Evolutionary conservation across 495 filamentous ascomycete species (phyloP), one percentile per base, ranked within the genome.

Genomic region (Tetracladium setigerum): DNA sequence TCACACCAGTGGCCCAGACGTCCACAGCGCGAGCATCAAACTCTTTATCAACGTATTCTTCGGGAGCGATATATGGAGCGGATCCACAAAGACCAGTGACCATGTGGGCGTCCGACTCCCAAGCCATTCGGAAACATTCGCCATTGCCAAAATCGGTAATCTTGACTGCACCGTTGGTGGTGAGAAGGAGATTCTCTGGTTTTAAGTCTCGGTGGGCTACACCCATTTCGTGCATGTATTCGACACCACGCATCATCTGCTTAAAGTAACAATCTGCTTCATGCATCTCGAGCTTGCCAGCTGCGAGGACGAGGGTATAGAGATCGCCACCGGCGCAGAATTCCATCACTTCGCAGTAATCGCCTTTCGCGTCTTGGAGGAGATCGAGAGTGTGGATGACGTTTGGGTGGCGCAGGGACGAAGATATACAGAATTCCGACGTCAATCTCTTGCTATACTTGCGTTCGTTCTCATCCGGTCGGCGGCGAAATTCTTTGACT

Each of bases 221-320:
- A 17, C 92, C 92, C 92, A 99, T 99, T 59, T 97, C 92, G 65
- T 99, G 92, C 79, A 99, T 88, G 65, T 99, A 99, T 64, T 97
- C 90, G 36, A 99, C 94, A 27, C 94, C 92, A 41, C 94, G 89
- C 94, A 99, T 97, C 56, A 99, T 78, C 65, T 99, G 92, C 70
- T 97, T 95, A 76, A 99, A 99, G 64, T 89, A 95, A 68, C 92
- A 99, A 66, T 99, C 92, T 22, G 92, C 92, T 64, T 99, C 92
- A 34, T 75, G 64, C 46, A 95, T 90, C 57, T 97, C 92, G 39
- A 99, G 77, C 61, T 95, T 95, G 22, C 88, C 89, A 17, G 91
- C 88, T 10, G 91, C 79, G 38, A 99, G 81, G 18, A 97, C 84
- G 16, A 99, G 74, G 0, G 89, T 95, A 67, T 99, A 99, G 16